Conservation (phyloP, 2,329 filamentous ascomycete genomes). For the Talaromyces islandicus region DNA sequence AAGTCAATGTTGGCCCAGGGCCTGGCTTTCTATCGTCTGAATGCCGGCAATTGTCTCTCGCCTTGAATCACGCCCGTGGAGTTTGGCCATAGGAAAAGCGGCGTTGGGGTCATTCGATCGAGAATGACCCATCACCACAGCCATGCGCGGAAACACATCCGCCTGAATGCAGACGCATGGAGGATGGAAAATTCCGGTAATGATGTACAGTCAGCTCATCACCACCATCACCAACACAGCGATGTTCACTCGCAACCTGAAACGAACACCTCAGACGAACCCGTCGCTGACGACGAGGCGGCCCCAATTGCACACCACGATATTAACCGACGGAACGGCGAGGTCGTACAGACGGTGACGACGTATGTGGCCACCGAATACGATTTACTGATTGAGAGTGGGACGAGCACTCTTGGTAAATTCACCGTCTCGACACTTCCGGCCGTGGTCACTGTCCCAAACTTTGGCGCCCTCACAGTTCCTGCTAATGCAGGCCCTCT, state of each 20-base stretch:
- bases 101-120: constrained; percentile 5
- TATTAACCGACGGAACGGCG: constrained; percentile 1
- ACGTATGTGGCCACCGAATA: constrained; percentile 17
- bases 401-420: constrained; percentile 14
- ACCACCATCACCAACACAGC: not conserved
- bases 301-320: not conserved
- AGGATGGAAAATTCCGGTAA: not conserved
- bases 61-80: not conserved
- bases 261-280: not conserved
- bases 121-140: constrained; percentile 13
- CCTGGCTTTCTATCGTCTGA: not conserved
- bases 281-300: not conserved
- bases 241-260: not conserved
- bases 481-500: constrained; percentile 14
- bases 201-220: not conserved
- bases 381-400: constrained; percentile 17
- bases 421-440: constrained; percentile 19
- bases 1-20: not conserved
- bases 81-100: constrained; percentile 1
- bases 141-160: constrained; percentile 5
- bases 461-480: constrained; percentile 17
- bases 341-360: constrained; percentile 11
- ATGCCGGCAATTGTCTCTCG: constrained; percentile 4
- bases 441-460: constrained; percentile 18
- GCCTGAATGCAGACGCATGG: constrained; percentile 3